Evolutionary conservation across 2,329 filamentous ascomycete species (phyloP), one percentile per base, ranked within the genome.

Genomic region (Chaetothyriales sp.): DNA sequence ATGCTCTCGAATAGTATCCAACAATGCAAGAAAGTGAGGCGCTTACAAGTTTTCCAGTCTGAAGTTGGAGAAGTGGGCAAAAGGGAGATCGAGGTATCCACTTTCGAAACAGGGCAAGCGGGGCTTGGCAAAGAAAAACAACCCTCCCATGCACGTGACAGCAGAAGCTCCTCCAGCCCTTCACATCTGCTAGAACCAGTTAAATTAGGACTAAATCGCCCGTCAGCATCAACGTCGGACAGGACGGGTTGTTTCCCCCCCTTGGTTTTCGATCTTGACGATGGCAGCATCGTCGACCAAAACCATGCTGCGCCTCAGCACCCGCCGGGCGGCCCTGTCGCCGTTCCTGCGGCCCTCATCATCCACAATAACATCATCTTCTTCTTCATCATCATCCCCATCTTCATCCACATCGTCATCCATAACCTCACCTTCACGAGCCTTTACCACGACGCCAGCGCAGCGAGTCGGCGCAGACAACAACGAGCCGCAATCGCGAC

Each of bases 261-360:
- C 22, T 25, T 6, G n/a, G n/a, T n/a, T n/a, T n/a, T n/a, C n/a
- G n/a, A n/a, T n/a, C 22, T 25, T 25, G 22, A 65, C 59, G 3
- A 43, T 42, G 39, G 48, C 25, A 15, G 72, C 72, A 69, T 68
- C 69, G 57, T 68, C 68, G 58, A 61, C 69, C 60, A 68, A 70
- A 57, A 66, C 68, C 52, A 54, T 71, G 57, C 62, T 72, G 65
- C 68, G 69, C 55, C 61, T 72, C 58, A 63, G 67, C 45, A 59
- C 65, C 59, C 63, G 64, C 50, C 66, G 67, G 58, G 65, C 68
- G 57, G 70, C 55, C 61, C 61, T 51, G 60, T 63, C 51, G 63
- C 63, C 51, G 57, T 19, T 32, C 20, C 3, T 32, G 9, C 45
- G 19, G 25, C 45, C 9, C 3, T n/a, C n/a, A n/a, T 22, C 20